A percentile compares a stretch with the other conserved stretches of the same genome.
Conservation (phyloP, 345 rosid genomes). For the Aquilaria yunnanensis region DNA sequence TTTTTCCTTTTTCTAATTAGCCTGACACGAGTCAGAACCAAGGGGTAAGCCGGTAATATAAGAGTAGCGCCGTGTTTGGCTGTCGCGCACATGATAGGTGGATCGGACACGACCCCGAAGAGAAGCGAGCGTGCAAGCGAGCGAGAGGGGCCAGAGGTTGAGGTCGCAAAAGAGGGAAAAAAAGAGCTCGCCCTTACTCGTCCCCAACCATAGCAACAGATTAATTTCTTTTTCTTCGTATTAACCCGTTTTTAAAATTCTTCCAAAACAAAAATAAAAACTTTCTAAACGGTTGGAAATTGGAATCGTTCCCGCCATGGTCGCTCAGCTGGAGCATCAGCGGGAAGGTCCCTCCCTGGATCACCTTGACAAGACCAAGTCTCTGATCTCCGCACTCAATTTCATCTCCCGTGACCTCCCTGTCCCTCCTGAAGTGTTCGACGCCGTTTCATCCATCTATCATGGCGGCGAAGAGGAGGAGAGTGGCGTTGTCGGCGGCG, state of each 20-base stretch:
- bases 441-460: slow-evolving; percentile 67
- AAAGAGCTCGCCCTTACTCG: background rate
- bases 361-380: slow-evolving; percentile 47
- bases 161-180: no score
- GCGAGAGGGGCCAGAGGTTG: no score
- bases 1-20: no score
- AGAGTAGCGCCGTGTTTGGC: no score
- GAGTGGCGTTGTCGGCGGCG: slow-evolving; percentile 9
- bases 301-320: slow-evolving; percentile 67
- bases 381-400: slow-evolving; percentile 78
- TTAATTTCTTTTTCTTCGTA: background rate
- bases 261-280: background rate
- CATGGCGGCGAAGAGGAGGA: slow-evolving; percentile 21
- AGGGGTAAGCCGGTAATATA: no score
- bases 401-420: slow-evolving; percentile 91
- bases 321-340: slow-evolving; percentile 52
- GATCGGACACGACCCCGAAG: no score
- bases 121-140: no score
- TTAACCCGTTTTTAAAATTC: background rate
- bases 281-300: slow-evolving; percentile 20
- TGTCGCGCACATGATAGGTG: no score
- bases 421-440: slow-evolving; percentile 62
- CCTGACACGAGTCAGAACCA: no score
- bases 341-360: slow-evolving; percentile 30
- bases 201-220: no score